Conservation (phyloP, 2,329 filamentous ascomycete species). For the Geosmithia flava region DNA sequence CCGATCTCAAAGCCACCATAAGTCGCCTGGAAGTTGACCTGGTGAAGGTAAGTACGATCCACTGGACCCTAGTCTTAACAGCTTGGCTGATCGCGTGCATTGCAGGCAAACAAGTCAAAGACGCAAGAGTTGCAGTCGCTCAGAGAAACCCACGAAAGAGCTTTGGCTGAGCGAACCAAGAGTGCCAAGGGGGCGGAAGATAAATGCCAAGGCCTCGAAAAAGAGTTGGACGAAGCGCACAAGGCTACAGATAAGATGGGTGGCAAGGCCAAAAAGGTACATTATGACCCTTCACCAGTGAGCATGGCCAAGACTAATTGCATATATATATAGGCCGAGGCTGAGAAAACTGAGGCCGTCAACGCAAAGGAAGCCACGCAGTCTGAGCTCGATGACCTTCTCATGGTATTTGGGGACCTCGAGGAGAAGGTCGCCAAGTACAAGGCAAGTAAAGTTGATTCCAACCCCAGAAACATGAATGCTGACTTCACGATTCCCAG, state of each 20-base stretch:
- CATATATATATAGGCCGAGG: slow-evolving; percentile 14
- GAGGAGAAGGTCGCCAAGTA: slow-evolving; percentile 68
- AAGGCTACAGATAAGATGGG: slow-evolving; percentile 5
- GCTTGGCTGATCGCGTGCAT: slow-evolving; percentile 1
- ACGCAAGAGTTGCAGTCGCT: slow-evolving; percentile 45
- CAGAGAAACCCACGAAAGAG: slow-evolving; percentile 22
- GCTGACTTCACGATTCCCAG: slow-evolving; percentile 16
- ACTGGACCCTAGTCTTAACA: background rate
- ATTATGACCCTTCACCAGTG: background rate
- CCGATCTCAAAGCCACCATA: slow-evolving; percentile 49
- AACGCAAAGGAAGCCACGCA: slow-evolving; percentile 53
- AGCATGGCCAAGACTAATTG: background rate
- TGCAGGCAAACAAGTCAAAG: slow-evolving; percentile 46
- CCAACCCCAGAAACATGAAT: background rate
- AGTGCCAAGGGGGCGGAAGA: slow-evolving; percentile 11
- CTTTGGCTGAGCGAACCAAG: slow-evolving; percentile 23
- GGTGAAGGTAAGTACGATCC: slow-evolving; percentile 33
- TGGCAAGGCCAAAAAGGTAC: slow-evolving; percentile 13
- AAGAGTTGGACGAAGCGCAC: slow-evolving; percentile 9
- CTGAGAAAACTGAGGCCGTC: slow-evolving; percentile 30
- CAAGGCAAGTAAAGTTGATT: slow-evolving; percentile 40
- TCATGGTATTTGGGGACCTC: slow-evolving; percentile 70
- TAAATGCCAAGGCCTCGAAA: slow-evolving; percentile 12
- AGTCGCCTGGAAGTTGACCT: slow-evolving; percentile 50
- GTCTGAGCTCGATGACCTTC: slow-evolving; percentile 64